These are phyloP conservation scores for Avicennia marina DNA, from an alignment of 257 asterid genomes.

Conservation along the genomic window DNA sequence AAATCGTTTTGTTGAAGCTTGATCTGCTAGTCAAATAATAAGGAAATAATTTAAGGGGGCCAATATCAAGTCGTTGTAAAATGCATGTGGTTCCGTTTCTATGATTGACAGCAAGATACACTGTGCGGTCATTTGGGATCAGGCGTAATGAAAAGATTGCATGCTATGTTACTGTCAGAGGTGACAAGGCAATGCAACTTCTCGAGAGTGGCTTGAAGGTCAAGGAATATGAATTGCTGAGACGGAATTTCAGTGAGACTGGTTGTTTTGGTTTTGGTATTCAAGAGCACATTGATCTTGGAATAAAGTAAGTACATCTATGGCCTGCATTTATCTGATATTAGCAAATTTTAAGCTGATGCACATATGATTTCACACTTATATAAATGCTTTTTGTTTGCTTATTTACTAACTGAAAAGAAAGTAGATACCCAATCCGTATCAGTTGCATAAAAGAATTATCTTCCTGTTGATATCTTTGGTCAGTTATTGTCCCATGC, in stretches of 20 bases:
- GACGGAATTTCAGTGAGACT: slow-evolving; percentile 41
- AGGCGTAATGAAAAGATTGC: slow-evolving; percentile 45
- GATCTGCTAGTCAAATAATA: too few relatives aligned
- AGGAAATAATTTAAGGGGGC: neutral
- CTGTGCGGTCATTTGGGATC: slow-evolving; percentile 44
- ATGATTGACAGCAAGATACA: slow-evolving; percentile 32
- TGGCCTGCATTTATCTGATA: too few relatives aligned
- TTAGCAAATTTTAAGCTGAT: too few relatives aligned
- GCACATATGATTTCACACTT: too few relatives aligned
- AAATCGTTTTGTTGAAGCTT: too few relatives aligned
- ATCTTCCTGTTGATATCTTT: too few relatives aligned
- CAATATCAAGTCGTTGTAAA: too few relatives aligned
- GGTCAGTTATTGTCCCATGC: too few relatives aligned
- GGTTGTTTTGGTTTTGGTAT: slow-evolving; percentile 44
- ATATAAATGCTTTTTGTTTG: too few relatives aligned
- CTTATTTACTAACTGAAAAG: too few relatives aligned
- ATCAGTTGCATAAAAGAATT: too few relatives aligned
- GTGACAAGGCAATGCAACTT: slow-evolving; percentile 45
- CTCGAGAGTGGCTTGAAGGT: slow-evolving; percentile 45
- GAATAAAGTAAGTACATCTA: slow-evolving; percentile 32
- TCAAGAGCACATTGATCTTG: slow-evolving; percentile 47
- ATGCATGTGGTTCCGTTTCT: neutral
- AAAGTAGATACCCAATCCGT: too few relatives aligned
- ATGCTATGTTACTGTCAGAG: slow-evolving; percentile 44
- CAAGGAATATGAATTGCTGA: slow-evolving; percentile 39